A percentile compares a stretch with the other conserved stretches of the same genome.
These are phyloP conservation scores for Trichoderma aggressivum DNA, from an alignment of 2,329 filamentous ascomycete genomes.

Conservation along the genomic window DNA sequence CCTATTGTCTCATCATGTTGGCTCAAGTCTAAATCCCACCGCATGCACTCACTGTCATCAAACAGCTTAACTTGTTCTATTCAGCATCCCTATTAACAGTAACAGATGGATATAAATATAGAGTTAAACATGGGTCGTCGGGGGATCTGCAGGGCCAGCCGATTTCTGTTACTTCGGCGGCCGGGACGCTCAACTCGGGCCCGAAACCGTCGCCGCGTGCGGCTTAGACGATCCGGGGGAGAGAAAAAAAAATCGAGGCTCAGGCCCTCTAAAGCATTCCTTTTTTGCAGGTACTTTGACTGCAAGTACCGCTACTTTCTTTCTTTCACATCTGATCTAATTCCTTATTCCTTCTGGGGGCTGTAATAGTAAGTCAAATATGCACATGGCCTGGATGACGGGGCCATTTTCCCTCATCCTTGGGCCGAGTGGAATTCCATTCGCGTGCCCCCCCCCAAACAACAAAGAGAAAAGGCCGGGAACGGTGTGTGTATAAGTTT, in stretches of 20 bases:
- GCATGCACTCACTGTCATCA: neutral
- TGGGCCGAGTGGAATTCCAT: neutral
- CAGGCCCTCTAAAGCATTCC: neutral
- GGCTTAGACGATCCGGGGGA: neutral
- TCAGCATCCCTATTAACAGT: neutral
- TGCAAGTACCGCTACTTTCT: neutral
- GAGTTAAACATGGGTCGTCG: neutral
- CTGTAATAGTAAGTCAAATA: neutral
- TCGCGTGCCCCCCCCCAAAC: neutral
- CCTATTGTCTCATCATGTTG: neutral
- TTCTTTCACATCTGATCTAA: neutral
- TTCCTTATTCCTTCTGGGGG: neutral
- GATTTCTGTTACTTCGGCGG: neutral
- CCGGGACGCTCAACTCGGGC: neutral
- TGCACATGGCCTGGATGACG: neutral
- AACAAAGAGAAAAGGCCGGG: neutral
- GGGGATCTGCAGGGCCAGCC: neutral
- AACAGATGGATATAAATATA: neutral
- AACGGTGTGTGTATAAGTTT: neutral
- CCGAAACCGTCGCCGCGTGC: neutral
- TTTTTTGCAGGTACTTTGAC: neutral
- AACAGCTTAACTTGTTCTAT: neutral
- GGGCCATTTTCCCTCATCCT: neutral
- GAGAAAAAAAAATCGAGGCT: neutral
- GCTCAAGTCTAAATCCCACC: neutral